Evolutionary conservation across 192 early-diverging fungal species (phyloP).

Genomic region (Diversispora eburnea): DNA sequence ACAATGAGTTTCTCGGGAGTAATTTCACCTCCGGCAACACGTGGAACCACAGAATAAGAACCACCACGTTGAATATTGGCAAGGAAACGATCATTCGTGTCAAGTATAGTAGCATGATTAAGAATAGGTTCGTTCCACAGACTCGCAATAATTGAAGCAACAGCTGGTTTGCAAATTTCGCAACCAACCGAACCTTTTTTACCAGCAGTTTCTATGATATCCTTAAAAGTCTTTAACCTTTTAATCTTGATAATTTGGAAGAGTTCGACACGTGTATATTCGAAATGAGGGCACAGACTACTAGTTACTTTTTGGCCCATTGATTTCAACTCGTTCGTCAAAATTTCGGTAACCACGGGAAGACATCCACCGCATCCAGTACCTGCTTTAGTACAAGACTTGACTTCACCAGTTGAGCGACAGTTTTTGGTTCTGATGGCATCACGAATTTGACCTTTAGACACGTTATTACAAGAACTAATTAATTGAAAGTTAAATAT

Average conservation of each 20-base stretch:
- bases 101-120: conserved; percentile 49
- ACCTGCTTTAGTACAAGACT: conserved; percentile 57
- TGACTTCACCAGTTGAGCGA: conserved; percentile 52
- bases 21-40: conserved; percentile 65
- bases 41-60: conserved; percentile 59
- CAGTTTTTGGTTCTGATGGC: conserved; percentile 41
- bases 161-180: conserved; percentile 62
- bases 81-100: conserved; percentile 67
- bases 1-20: conserved; percentile 63
- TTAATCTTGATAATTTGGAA: conserved; percentile 61
- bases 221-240: conserved; percentile 47
- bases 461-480: conserved; percentile 65
- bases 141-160: conserved; percentile 61
- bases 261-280: conserved; percentile 54
- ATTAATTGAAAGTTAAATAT: neutral
- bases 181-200: conserved; percentile 44
- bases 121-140: conserved; percentile 66
- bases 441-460: conserved; percentile 54
- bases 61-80: conserved; percentile 71
- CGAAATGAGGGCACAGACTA: conserved; percentile 58
- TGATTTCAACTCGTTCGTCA: conserved; percentile 57
- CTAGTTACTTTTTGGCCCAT: conserved; percentile 51
- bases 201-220: conserved; percentile 49
- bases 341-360: conserved; percentile 54
- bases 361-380: conserved; percentile 64